Conservation (phyloP, 2,329 filamentous ascomycete genomes). For the Cercospora nicotianae region DNA sequence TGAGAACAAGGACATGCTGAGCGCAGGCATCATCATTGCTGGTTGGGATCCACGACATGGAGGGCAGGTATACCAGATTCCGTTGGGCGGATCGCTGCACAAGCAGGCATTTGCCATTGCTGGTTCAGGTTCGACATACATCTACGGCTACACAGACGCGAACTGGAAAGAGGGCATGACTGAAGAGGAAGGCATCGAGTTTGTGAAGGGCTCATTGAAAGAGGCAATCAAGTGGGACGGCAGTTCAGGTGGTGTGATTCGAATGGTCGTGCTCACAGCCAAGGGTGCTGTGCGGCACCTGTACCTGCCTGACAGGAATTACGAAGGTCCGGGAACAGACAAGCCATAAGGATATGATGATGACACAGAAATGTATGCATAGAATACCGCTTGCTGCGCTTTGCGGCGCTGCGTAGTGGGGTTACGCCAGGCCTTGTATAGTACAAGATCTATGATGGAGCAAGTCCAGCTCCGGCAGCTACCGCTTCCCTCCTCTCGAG, state of each 20-base stretch:
- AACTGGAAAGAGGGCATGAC: constrained; percentile 96
- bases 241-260: constrained; percentile 95
- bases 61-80: constrained; percentile 96
- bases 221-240: constrained; percentile 99
- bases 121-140: constrained; percentile 96
- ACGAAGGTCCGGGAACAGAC: constrained; percentile 67
- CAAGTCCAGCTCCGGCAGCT: background rate
- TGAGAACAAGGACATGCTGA: constrained; percentile 90
- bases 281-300: constrained; percentile 89
- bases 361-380: constrained; percentile 12
- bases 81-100: constrained; percentile 92
- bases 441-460: background rate
- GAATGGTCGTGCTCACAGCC: constrained; percentile 92
- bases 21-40: constrained; percentile 96
- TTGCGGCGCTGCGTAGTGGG: background rate
- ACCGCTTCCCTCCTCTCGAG: background rate
- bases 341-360: constrained; percentile 28
- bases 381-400: background rate
- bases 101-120: constrained; percentile 96
- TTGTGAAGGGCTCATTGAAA: constrained; percentile 85
- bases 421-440: constrained; percentile 8
- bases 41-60: constrained; percentile 94
- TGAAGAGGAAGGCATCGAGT: constrained; percentile 83
- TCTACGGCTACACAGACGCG: constrained; percentile 97
- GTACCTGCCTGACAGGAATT: constrained; percentile 90